Evolutionary conservation across 2,329 filamentous ascomycete genomes (phyloP).

Genomic region (Lachnellula subtilissima): DNA sequence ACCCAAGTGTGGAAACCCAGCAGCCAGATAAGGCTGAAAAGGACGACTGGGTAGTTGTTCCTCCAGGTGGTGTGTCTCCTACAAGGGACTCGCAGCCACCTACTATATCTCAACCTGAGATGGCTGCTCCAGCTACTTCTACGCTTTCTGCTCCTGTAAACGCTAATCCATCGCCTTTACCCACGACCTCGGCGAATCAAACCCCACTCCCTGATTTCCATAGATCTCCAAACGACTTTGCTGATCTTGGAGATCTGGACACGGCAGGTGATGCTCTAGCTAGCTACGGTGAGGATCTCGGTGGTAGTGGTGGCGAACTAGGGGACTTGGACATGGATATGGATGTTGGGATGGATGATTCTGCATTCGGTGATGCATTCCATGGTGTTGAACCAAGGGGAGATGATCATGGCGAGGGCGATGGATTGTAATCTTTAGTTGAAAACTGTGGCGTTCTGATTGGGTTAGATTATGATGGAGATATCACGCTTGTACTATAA

Average conservation of each 20-base stretch:
- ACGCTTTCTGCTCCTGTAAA: slow-evolving; percentile 2
- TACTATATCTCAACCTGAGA: slow-evolving; percentile 3
- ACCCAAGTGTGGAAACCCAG: slow-evolving; percentile 17
- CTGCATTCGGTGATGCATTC: slow-evolving; percentile 79
- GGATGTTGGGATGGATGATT: slow-evolving; percentile 69
- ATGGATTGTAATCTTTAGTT: slow-evolving; percentile 11
- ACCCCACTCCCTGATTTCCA: slow-evolving; percentile 25
- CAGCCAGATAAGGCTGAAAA: slow-evolving; percentile 40
- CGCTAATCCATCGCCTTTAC: slow-evolving; percentile 7
- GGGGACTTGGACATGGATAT: slow-evolving; percentile 52
- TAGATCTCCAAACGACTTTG: slow-evolving; percentile 54
- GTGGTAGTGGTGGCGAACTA: slow-evolving; percentile 40
- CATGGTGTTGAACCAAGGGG: slow-evolving; percentile 49
- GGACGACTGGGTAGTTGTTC: slow-evolving; percentile 72
- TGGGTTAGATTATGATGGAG: background rate
- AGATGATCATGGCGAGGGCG: slow-evolving; percentile 18
- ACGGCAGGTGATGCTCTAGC: slow-evolving; percentile 68
- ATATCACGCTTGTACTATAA: background rate
- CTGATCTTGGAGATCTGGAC: slow-evolving; percentile 60
- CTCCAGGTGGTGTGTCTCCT: slow-evolving; percentile 51
- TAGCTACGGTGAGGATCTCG: slow-evolving; percentile 55
- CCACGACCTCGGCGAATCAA: slow-evolving; percentile 13
- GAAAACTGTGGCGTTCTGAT: background rate
- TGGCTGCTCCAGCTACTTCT: slow-evolving; percentile 8
- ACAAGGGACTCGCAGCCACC: slow-evolving; percentile 19